Percentiles rank a stretch among this genome's conserved stretches.
These are phyloP conservation scores for Ophidiomyces ophidiicola DNA, from an alignment of 2,329 filamentous ascomycete genomes.

Conservation along the genomic window DNA sequence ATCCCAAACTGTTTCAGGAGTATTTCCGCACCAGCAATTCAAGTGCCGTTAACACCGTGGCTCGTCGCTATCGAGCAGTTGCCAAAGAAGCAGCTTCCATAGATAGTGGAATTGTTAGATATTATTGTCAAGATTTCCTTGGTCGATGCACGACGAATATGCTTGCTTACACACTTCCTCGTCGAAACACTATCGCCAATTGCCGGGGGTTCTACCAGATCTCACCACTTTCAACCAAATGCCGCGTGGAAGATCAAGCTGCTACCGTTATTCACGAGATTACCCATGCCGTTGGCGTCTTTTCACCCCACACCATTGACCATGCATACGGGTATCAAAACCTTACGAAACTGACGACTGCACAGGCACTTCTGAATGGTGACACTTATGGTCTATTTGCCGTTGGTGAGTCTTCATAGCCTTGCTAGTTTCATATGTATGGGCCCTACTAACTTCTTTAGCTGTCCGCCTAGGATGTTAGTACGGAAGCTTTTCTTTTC, in stretches of 20 bases:
- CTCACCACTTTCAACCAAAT: slow-evolving; percentile 38
- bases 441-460: too few species aligned
- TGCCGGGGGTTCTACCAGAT: slow-evolving; percentile 48
- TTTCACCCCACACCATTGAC: slow-evolving; percentile 46
- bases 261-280: slow-evolving; percentile 54
- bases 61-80: slow-evolving; percentile 41
- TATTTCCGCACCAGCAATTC: slow-evolving; percentile 51
- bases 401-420: slow-evolving; percentile 36
- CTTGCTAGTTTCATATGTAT: too few species aligned
- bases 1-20: slow-evolving; percentile 24
- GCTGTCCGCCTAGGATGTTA: too few species aligned
- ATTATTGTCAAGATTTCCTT: slow-evolving; percentile 49
- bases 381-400: slow-evolving; percentile 48
- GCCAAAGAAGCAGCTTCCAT: slow-evolving; percentile 44
- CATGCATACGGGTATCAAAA: slow-evolving; percentile 46
- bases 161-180: slow-evolving; percentile 51
- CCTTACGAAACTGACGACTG: slow-evolving; percentile 33
- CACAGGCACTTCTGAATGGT: slow-evolving; percentile 48
- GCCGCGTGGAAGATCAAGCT: slow-evolving; percentile 54
- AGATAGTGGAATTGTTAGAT: slow-evolving; percentile 38
- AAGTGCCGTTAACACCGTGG: slow-evolving; percentile 38
- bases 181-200: slow-evolving; percentile 46
- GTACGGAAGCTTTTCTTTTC: too few species aligned
- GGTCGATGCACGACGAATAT: slow-evolving; percentile 41
- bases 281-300: slow-evolving; percentile 47